These are phyloP conservation scores for Verticillium tricorpus DNA, from an alignment of 2,329 filamentous ascomycete species.

Conservation along the genomic window DNA sequence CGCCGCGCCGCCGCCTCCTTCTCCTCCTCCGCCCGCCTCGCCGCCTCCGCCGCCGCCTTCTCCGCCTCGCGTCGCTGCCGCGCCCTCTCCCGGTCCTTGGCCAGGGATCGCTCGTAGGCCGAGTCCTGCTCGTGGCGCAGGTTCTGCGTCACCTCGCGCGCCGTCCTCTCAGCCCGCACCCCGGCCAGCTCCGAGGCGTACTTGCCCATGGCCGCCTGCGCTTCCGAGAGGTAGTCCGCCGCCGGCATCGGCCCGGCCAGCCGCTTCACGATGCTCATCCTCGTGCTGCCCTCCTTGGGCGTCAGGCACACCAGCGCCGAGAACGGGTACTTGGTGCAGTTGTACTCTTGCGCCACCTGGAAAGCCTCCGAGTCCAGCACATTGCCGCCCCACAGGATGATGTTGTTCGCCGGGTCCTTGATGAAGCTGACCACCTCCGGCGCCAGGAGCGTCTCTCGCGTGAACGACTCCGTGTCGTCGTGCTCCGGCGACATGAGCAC, in stretches of 20 bases:
- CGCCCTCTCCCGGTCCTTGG: constrained; percentile 80
- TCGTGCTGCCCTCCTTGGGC: constrained; percentile 73
- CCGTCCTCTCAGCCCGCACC: constrained; percentile 70
- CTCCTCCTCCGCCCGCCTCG: constrained; percentile 54
- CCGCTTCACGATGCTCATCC: constrained; percentile 86
- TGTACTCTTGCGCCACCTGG: constrained; percentile 81
- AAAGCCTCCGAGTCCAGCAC: constrained; percentile 92
- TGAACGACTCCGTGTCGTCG: constrained; percentile 81
- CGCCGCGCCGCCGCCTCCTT: constrained; percentile 55
- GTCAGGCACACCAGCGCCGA: constrained; percentile 82
- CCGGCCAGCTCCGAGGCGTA: constrained; percentile 72
- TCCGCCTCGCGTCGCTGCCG: constrained; percentile 73
- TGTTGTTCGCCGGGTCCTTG: constrained; percentile 68
- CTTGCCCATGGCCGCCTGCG: constrained; percentile 68
- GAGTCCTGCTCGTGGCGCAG: constrained; percentile 86
- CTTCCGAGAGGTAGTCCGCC: constrained; percentile 67
- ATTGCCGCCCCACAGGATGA: constrained; percentile 89
- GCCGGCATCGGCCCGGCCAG: constrained; percentile 69
- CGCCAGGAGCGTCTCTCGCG: constrained; percentile 75
- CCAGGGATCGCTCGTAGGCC: constrained; percentile 88
- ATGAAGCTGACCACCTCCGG: constrained; percentile 71
- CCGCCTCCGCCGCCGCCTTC: constrained; percentile 62
- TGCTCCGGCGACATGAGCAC: constrained; percentile 88
- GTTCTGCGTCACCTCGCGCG: constrained; percentile 75
- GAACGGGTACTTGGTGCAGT: constrained; percentile 91